Base-by-base conservation (phyloP, 805 yeast genomes). In the Hagleromyces aurorensis region DNA sequence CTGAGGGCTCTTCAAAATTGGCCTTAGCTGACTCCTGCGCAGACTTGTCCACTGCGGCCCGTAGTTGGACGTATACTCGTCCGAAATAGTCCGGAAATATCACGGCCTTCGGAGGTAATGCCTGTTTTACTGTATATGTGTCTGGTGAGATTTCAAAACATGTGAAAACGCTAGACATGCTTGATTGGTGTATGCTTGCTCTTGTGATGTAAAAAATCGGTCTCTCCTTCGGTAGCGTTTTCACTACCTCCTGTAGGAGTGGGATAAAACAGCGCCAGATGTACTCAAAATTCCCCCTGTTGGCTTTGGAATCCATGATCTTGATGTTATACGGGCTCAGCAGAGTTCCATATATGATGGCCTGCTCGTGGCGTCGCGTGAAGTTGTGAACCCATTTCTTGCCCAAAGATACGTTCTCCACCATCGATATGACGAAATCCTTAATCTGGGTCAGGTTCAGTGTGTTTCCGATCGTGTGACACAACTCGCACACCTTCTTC, bases 361-460 rank as follows among this genome's bases (percentile, higher is more conserved):
- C 29, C 19, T 37, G 35, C 9, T 37, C 39, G 32, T 48, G 52
- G 10, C 54, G 34, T 21, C 43, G 33, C 13, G 42, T 38, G 19
- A 48, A 48, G 30, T 41, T 42, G 22, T 37, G 40, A 2, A 43
- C 35, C 54, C 54, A 48, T 21, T 43, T 46, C 19, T 40, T 46
- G 7, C 50, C 52, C 11, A 48, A 25, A 9, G 43, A 28, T 9
- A 43, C 32, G n/a, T 38, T 36, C 11, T 36, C 34, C 9, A 31
- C 40, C 14, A 36, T 19, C 3, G 44, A 36, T 10, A 33, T 32
- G 21, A 46, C 38, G 19, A 37, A 38, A 21, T 41, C 33, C 14
- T 40, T 37, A n/a, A 46, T 40, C 27, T 46, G 46, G 8, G 38
- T 40, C 25, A 40, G 28, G 23, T 36, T 42, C 21, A 46, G 30